A percentile compares a stretch with the other conserved stretches of the same genome.
These are phyloP conservation scores for Phytophthora pinifolia DNA, from an alignment of 352 stramenopile genomes.

Conservation along the genomic window DNA sequence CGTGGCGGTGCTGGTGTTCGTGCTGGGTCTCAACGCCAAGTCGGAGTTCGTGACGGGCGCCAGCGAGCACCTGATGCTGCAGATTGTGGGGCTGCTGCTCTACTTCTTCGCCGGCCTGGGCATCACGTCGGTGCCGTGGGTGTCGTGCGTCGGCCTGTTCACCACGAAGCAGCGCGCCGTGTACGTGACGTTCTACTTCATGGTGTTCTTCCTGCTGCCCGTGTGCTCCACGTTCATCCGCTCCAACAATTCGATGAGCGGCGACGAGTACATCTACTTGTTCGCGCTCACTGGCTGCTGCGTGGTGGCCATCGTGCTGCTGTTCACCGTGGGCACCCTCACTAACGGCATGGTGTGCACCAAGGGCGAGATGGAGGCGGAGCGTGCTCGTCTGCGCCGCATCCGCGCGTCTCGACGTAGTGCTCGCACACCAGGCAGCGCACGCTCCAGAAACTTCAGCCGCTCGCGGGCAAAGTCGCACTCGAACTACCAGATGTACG, in stretches of 20 bases:
- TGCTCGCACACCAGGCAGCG: conserved; percentile 56
- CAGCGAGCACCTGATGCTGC: conserved; percentile 63
- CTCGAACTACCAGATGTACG: conserved; percentile 72
- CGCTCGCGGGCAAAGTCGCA: conserved; percentile 66
- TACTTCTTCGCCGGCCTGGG: conserved; percentile 85
- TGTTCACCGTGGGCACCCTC: conserved; percentile 56
- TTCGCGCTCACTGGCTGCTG: conserved; percentile 52
- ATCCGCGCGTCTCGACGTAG: conserved; percentile 52
- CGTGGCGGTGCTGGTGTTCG: conserved; percentile 41
- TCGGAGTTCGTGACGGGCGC: conserved; percentile 52
- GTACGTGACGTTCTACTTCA: conserved; percentile 68
- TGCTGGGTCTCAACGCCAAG: conserved; percentile 63
- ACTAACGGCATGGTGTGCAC: conserved; percentile 76
- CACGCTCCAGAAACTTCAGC: conserved; percentile 60
- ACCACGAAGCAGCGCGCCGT: conserved; percentile 58
- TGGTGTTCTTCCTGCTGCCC: conserved; percentile 74
- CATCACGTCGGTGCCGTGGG: conserved; percentile 71
- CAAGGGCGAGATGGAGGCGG: conserved; percentile 53
- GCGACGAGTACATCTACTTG: conserved; percentile 59
- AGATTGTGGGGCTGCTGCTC: conserved; percentile 62
- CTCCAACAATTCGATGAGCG: conserved; percentile 27
- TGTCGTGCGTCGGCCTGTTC: conserved; percentile 75
- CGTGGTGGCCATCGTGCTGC: conserved; percentile 40
- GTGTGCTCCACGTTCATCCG: conserved; percentile 48
- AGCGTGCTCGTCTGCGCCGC: conserved; percentile 53